Conservation (phyloP, 192 early-diverging fungal genomes). For the Paraglomus occultum region DNA sequence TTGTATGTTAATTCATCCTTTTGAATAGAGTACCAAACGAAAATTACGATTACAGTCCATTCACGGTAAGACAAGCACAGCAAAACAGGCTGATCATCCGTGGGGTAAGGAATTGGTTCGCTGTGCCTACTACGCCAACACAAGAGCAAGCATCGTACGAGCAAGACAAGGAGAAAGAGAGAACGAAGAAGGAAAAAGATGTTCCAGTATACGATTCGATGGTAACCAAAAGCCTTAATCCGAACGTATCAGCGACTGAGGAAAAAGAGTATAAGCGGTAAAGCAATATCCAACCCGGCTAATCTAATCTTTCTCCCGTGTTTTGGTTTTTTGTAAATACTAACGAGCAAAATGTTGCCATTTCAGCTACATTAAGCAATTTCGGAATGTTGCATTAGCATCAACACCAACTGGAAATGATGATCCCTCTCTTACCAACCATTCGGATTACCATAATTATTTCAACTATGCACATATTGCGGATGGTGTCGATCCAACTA, state of each 20-base stretch:
- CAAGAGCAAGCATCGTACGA: conserved; percentile 41
- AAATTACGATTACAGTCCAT: conserved; percentile 41
- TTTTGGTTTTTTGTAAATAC: no score
- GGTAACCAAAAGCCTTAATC: conserved; percentile 51
- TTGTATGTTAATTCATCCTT: conserved; percentile 6
- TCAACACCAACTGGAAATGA: conserved; percentile 31
- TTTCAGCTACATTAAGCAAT: conserved; percentile 45
- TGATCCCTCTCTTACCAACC: conserved; percentile 24
- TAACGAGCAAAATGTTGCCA: no score
- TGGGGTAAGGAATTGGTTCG: conserved; percentile 29
- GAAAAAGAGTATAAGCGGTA: conserved; percentile 62
- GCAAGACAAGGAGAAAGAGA: conserved; percentile 36
- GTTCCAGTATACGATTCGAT: conserved; percentile 44
- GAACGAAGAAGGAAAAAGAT: conserved; percentile 42
- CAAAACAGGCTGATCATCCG: conserved; percentile 18
- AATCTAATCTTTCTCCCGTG: background rate
- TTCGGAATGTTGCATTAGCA: conserved; percentile 35
- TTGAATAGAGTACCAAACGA: conserved; percentile 12
- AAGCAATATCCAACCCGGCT: conserved; percentile 8
- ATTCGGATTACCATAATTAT: conserved; percentile 44
- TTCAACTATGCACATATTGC: conserved; percentile 34
- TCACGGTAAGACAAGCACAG: conserved; percentile 33
- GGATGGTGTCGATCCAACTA: conserved; percentile 31
- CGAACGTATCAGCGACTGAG: conserved; percentile 48
- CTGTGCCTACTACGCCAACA: conserved; percentile 34